phyloP scores from a whole-genome alignment of 2,329 filamentous ascomycete genomes.

The Chrysosphaeria jannelii region DNA sequence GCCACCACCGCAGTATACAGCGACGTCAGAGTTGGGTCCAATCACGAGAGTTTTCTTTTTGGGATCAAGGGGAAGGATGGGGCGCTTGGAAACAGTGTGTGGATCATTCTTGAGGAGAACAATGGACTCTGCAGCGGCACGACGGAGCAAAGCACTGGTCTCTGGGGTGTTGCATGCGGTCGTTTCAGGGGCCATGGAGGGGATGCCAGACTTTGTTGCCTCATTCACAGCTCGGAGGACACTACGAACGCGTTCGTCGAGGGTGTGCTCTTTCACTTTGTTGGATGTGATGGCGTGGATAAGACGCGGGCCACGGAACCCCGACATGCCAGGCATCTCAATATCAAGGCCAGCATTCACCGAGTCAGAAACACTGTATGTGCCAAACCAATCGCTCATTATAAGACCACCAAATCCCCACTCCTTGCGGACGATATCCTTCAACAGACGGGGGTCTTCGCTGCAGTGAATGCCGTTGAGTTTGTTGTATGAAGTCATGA shows the following conservation, averaged over 20 bases:
- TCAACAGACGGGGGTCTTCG: slow-evolving; percentile 9
- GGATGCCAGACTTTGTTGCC: neutral
- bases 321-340: slow-evolving; percentile 8
- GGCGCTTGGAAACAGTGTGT: slow-evolving; percentile 3
- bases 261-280: slow-evolving; percentile 5
- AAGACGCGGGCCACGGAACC: slow-evolving; percentile 6
- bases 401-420: slow-evolving; percentile 11
- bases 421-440: slow-evolving; percentile 10
- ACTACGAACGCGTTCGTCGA: slow-evolving; percentile 7
- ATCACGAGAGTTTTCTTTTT: slow-evolving; percentile 16
- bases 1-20: slow-evolving; percentile 7
- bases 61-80: slow-evolving; percentile 16
- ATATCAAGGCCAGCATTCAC: slow-evolving; percentile 6
- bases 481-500: slow-evolving; percentile 13
- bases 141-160: slow-evolving; percentile 3
- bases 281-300: slow-evolving; percentile 2
- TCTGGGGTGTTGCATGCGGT: slow-evolving; percentile 1
- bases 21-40: slow-evolving; percentile 16
- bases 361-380: slow-evolving; percentile 6
- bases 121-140: slow-evolving; percentile 3
- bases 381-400: slow-evolving; percentile 12
- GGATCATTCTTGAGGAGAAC: slow-evolving; percentile 17
- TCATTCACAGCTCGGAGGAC: slow-evolving; percentile 6
- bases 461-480: slow-evolving; percentile 12
- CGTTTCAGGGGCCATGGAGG: slow-evolving; percentile 3